Base-by-base conservation (phyloP, 257 asterid genomes). In the Solanum neorickii region DNA sequence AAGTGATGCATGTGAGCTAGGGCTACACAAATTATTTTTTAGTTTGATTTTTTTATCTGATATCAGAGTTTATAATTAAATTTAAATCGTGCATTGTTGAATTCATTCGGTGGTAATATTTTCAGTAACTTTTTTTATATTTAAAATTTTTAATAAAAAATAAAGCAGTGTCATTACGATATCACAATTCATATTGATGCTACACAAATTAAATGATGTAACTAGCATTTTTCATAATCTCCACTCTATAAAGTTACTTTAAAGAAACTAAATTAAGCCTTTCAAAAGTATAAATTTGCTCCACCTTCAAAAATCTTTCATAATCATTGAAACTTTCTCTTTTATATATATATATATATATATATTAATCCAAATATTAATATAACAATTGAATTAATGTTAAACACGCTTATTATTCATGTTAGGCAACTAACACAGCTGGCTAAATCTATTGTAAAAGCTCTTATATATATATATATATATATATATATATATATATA, bases 131-230 rank as follows among this genome's bases (percentile, higher is more conserved):
- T 52, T 16, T 8, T 52, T 3, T 3, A 52, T 52, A 52, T 16
- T 3, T 4, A 52, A 1, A 52, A 16, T 52, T 21, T 52, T 1
- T 52, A 1, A 52, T 52, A 2, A 52, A 52, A 4, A 16, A 52
- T 52, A 9, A 52, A 16, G 1, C 3, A 3, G 0, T 52, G 1
- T 6, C 62, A 16, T 3, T 9, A 6, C 0, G 7, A 8, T 0
- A 52, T 1, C 2, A 52, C 62, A 52, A 52, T 21, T 52, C 1
- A 0, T 47, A 47, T 13, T 13, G 18, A 47, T 47, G 18, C 56
- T 13, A 13, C 56, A 13, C 56, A 12, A 47, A 49, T 15, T 15
- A 49, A 49, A 49, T 14, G 3, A 5, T 15, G 21, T 70, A 31
- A 31, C 3, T 70, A 52, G 62, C 16, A 16, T 70, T 70, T 31